These are phyloP conservation scores for Thelephora terrestris DNA, from an alignment of 1,284 basidiomycete genomes.

Conservation along the genomic window DNA sequence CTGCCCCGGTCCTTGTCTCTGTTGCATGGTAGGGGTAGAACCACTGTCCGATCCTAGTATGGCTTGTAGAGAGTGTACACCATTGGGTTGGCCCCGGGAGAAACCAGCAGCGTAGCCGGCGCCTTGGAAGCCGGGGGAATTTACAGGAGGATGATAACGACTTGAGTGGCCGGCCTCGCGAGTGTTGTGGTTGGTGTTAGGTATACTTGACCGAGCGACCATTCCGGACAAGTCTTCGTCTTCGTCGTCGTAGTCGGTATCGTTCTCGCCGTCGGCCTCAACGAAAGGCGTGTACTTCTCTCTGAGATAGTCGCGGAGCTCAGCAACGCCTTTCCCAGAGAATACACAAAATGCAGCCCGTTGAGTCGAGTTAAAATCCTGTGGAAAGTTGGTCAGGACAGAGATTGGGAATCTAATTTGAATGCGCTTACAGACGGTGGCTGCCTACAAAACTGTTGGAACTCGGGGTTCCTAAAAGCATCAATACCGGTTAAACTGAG, in stretches of 20 bases:
- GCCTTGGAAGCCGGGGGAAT: too few species aligned
- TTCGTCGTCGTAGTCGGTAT: slow-evolving; percentile 64
- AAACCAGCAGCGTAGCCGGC: too few species aligned
- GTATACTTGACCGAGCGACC: too few species aligned
- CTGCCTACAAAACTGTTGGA: slow-evolving; percentile 86
- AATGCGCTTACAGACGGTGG: slow-evolving; percentile 65
- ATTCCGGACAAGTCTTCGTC: slow-evolving; percentile 21
- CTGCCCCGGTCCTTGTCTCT: too few species aligned
- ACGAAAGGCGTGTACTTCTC: slow-evolving; percentile 66
- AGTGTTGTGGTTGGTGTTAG: too few species aligned
- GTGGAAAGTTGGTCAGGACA: neutral
- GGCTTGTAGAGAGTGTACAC: too few species aligned
- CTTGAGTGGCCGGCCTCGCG: too few species aligned
- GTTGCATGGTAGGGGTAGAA: too few species aligned
- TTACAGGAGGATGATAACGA: too few species aligned
- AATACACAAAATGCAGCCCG: slow-evolving; percentile 95
- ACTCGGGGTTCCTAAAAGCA: slow-evolving; percentile 76
- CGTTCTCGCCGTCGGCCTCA: slow-evolving; percentile 54
- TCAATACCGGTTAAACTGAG: slow-evolving; percentile 94
- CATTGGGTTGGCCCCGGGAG: too few species aligned
- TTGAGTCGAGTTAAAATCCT: slow-evolving; percentile 92
- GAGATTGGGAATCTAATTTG: neutral
- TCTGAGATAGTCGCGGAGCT: slow-evolving; percentile 72
- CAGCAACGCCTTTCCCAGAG: slow-evolving; percentile 83
- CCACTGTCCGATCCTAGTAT: too few species aligned